Percentiles rank a stretch among this genome's conserved stretches.
phyloP scores from a whole-genome alignment of 441 rosid species.

The Aquilaria agallochum region DNA sequence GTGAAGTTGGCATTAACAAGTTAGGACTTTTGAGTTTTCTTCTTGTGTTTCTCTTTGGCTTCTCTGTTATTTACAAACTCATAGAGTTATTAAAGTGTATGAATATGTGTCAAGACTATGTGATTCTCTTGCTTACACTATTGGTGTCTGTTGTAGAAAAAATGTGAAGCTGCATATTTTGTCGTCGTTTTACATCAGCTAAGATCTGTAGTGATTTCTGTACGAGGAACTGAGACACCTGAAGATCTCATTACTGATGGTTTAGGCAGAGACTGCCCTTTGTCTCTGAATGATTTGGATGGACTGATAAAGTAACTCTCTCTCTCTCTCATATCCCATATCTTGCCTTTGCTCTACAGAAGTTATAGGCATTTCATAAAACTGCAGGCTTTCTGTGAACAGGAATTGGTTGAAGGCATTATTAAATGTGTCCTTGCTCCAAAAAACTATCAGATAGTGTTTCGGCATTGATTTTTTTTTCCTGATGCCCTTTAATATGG shows the following conservation, averaged over 20 bases:
- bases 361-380: too few relatives aligned
- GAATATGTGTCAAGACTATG: too few relatives aligned
- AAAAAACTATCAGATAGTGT: background rate
- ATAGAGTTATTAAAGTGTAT: too few relatives aligned
- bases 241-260: slow-evolving; percentile 98
- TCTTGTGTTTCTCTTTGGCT: background rate
- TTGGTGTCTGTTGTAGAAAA: slow-evolving; percentile 38
- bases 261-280: slow-evolving; percentile 66
- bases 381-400: too few relatives aligned
- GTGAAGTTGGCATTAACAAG: background rate
- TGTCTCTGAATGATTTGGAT: slow-evolving; percentile 63
- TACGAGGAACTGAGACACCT: slow-evolving; percentile 93
- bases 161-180: slow-evolving; percentile 86
- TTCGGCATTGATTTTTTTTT: background rate
- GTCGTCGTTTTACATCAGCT: slow-evolving; percentile 74
- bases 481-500: too few relatives aligned
- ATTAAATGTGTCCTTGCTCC: too few relatives aligned
- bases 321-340: slow-evolving; percentile 15
- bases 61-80: too few relatives aligned
- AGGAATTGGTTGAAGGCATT: too few relatives aligned
- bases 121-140: too few relatives aligned
- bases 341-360: too few relatives aligned
- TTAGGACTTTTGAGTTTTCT: background rate
- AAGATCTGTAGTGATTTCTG: slow-evolving; percentile 66
- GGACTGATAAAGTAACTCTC: slow-evolving; percentile 66